Percentiles rank a stretch among this genome's conserved stretches.
These are phyloP conservation scores for Beauveria medogensis DNA, from an alignment of 2,329 filamentous ascomycete genomes.

Conservation along the genomic window DNA sequence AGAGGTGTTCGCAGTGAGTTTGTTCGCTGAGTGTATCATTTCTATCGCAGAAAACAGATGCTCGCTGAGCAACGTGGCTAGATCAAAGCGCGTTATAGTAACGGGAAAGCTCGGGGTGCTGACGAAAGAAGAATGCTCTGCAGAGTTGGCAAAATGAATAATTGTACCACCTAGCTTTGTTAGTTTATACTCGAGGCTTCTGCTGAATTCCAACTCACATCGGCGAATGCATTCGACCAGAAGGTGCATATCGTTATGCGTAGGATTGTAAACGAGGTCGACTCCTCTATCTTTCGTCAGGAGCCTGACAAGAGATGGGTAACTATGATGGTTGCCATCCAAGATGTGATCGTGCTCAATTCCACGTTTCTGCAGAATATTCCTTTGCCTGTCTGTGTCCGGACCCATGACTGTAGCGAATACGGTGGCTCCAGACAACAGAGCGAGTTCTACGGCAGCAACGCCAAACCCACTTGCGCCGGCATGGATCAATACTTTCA, in stretches of 20 bases:
- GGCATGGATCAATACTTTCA: slow-evolving; percentile 35
- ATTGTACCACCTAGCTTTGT: slow-evolving; percentile 23
- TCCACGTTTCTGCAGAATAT: slow-evolving; percentile 25
- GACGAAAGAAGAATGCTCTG: slow-evolving; percentile 11
- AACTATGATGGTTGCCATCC: slow-evolving; percentile 24
- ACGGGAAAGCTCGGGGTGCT: slow-evolving; percentile 13
- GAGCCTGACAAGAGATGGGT: slow-evolving; percentile 24
- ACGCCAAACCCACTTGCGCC: slow-evolving; percentile 36
- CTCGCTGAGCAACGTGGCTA: slow-evolving; percentile 23
- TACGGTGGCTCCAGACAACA: slow-evolving; percentile 28
- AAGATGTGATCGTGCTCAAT: slow-evolving; percentile 32
- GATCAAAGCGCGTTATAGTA: slow-evolving; percentile 26
- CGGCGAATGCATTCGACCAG: slow-evolving; percentile 28
- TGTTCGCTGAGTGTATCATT: slow-evolving; percentile 18
- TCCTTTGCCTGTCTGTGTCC: slow-evolving; percentile 25
- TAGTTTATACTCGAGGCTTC: slow-evolving; percentile 12
- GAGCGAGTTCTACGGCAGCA: slow-evolving; percentile 34
- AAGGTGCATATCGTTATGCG: slow-evolving; percentile 25
- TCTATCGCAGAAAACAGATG: slow-evolving; percentile 25
- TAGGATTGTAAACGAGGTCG: slow-evolving; percentile 39
- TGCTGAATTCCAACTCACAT: slow-evolving; percentile 21
- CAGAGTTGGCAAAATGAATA: slow-evolving; percentile 23
- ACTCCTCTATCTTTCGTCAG: slow-evolving; percentile 27
- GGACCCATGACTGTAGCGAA: slow-evolving; percentile 32
- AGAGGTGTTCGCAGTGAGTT: slow-evolving; percentile 3